Conservation (phyloP, 2,329 filamentous ascomycete genomes). For the Neofusicoccum cordaticola region DNA sequence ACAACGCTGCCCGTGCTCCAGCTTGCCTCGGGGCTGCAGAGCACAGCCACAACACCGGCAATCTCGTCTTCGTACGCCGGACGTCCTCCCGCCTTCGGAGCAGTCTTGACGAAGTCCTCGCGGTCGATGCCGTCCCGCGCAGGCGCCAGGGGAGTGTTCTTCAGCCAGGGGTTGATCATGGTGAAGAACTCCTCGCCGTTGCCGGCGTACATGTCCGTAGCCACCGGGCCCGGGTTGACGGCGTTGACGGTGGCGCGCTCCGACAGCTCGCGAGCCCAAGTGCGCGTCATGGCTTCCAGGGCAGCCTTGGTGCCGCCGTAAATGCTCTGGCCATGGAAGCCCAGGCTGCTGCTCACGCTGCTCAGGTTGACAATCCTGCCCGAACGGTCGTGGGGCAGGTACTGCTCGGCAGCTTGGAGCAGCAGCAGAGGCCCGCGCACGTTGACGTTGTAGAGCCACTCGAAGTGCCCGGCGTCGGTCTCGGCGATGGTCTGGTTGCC, state of each 20-base stretch:
- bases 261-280: conserved; percentile 62
- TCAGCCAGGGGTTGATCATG: conserved; percentile 58
- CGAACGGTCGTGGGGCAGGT: conserved; percentile 66
- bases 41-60: conserved; percentile 73
- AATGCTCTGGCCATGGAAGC: conserved; percentile 58
- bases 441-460: conserved; percentile 72
- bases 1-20: conserved; percentile 81
- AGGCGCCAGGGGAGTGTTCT: conserved; percentile 63
- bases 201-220: conserved; percentile 63
- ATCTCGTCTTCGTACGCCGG: conserved; percentile 66
- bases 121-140: conserved; percentile 62
- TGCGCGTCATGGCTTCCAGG: conserved; percentile 66
- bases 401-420: conserved; percentile 67
- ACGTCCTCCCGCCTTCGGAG: conserved; percentile 49
- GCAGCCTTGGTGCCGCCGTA: conserved; percentile 68
- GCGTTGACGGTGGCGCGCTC: conserved; percentile 64
- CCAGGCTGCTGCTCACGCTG: conserved; percentile 54
- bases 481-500: conserved; percentile 64
- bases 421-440: conserved; percentile 78
- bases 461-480: conserved; percentile 64
- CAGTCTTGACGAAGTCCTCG: conserved; percentile 50
- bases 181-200: conserved; percentile 58
- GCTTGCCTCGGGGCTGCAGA: conserved; percentile 66
- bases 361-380: conserved; percentile 63
- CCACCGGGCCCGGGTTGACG: conserved; percentile 64